Base-by-base conservation (phyloP, 106 monocot genomes). In the Gastrodia elata region DNA sequence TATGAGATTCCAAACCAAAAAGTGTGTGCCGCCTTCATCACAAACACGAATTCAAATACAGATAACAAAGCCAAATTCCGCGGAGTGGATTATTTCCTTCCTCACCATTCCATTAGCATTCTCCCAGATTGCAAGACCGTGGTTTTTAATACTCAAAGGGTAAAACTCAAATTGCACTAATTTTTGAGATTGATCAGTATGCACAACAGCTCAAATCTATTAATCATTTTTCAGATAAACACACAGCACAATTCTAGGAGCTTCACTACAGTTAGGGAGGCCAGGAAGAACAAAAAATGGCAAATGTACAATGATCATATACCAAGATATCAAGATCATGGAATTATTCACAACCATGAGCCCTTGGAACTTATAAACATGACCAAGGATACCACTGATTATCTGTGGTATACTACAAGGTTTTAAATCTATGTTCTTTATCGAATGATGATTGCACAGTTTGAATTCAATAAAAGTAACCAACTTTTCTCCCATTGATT, bases 121-220 rank as follows among this genome's bases (percentile, higher is more conserved):
- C 87, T 95, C 35, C 85, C 91, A 11, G 94, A 95, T 64, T 95
- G 94, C 76, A 95, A 80, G 82, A 95, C 87, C 57, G 91, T 85
- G 6, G 82, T 84, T 55, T 95, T 65, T 85, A 91, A 91, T 76
- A 91, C 89, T 18, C 87, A 87, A 40, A 87, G 80, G 88, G 94
- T 88, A 80, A 24, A 10, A 14, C 18, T 72, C 20, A 74, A 18
- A 6, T n/a, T 0, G 10, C 39, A 58, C 5, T 15, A 38, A 13
- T 41, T 15, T 30, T 18, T 24, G 4, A 33, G 6, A 32, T 32
- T 7, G 27, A 33, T 32, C 9, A 1, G 37, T 67, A 2, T 11
- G 4, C 37, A 18, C 27, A 16, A 36, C 9, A 18, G 0, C 36
- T 67, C 9, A 37, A 5, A 18, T 36, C 16, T 37, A 67, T 18